Evolutionary conservation across 2,329 filamentous ascomycete species (phyloP).

Genomic region (Colletotrichum graminicola): DNA sequence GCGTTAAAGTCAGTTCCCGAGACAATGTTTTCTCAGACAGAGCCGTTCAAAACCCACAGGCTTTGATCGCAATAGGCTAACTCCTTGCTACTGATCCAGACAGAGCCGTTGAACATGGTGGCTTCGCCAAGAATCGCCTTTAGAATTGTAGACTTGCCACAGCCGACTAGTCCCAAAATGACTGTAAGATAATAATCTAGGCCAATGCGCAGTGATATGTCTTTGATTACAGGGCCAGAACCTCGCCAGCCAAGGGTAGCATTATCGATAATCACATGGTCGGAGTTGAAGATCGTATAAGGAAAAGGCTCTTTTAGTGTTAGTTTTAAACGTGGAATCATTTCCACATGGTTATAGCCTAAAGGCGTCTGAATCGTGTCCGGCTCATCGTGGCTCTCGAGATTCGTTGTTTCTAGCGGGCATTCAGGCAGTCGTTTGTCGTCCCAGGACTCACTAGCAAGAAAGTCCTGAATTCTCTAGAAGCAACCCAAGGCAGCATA

Average conservation of each 20-base stretch:
- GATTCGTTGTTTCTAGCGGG: slow-evolving; percentile 28
- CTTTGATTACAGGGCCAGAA: slow-evolving; percentile 21
- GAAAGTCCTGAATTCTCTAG: slow-evolving; percentile 45
- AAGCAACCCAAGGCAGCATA: slow-evolving; percentile 45
- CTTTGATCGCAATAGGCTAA: slow-evolving; percentile 59
- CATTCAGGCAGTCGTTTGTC: slow-evolving; percentile 26
- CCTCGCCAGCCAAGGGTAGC: slow-evolving; percentile 25
- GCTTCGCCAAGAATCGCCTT: slow-evolving; percentile 55
- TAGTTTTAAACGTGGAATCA: slow-evolving; percentile 23
- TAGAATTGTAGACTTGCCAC: slow-evolving; percentile 58
- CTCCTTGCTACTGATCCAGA: slow-evolving; percentile 40
- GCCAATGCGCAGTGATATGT: slow-evolving; percentile 26
- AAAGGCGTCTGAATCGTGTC: slow-evolving; percentile 15
- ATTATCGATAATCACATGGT: slow-evolving; percentile 26
- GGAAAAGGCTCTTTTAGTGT: slow-evolving; percentile 22
- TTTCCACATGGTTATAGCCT: slow-evolving; percentile 15
- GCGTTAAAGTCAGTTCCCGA: slow-evolving; percentile 47
- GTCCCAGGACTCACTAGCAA: slow-evolving; percentile 36
- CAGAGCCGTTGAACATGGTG: slow-evolving; percentile 43
- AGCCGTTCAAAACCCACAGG: slow-evolving; percentile 58
- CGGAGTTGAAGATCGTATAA: slow-evolving; percentile 26
- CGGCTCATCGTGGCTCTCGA: slow-evolving; percentile 17
- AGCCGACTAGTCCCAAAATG: slow-evolving; percentile 56
- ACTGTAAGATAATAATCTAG: slow-evolving; percentile 43
- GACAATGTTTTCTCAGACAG: slow-evolving; percentile 55